These are phyloP conservation scores for Priceomyces castillae DNA, from an alignment of 805 yeast genomes.

Conservation along the genomic window DNA sequence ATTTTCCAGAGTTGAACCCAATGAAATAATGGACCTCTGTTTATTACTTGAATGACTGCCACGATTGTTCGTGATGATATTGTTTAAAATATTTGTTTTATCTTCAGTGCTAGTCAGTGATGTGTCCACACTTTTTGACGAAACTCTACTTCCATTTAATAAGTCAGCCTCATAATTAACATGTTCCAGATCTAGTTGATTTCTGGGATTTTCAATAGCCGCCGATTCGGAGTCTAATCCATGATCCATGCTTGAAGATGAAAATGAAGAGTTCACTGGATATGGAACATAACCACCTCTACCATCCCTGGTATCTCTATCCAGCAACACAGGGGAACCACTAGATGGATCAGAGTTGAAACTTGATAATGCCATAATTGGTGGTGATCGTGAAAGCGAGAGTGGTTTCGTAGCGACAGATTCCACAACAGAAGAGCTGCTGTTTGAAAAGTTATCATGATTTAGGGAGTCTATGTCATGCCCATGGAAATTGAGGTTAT, in stretches of 20 bases:
- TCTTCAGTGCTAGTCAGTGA: not conserved
- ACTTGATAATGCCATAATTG: not conserved
- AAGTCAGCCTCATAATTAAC: not conserved
- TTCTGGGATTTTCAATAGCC: not conserved
- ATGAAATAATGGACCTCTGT: not conserved
- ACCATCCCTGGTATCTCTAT: not conserved
- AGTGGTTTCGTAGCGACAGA: not conserved
- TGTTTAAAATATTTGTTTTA: not conserved
- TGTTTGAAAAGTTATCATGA: not conserved
- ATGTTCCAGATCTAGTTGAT: not conserved
- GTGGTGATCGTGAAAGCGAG: not conserved
- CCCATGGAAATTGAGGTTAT: conserved; percentile 11
- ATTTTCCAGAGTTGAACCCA: not conserved
- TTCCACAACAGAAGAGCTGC: not conserved
- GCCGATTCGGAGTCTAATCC: not conserved
- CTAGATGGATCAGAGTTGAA: not conserved
- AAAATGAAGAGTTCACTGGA: not conserved
- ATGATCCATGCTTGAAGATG: not conserved
- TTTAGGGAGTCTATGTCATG: conserved; percentile 1
- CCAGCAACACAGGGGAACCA: not conserved
- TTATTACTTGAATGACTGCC: not conserved
- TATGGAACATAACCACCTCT: not conserved
- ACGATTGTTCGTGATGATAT: too few species aligned
- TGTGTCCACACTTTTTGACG: conserved; percentile 3
- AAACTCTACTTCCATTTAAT: not conserved